phyloP scores from a whole-genome alignment of 23 red algal genomes.

The Gracilaria domingensis region DNA sequence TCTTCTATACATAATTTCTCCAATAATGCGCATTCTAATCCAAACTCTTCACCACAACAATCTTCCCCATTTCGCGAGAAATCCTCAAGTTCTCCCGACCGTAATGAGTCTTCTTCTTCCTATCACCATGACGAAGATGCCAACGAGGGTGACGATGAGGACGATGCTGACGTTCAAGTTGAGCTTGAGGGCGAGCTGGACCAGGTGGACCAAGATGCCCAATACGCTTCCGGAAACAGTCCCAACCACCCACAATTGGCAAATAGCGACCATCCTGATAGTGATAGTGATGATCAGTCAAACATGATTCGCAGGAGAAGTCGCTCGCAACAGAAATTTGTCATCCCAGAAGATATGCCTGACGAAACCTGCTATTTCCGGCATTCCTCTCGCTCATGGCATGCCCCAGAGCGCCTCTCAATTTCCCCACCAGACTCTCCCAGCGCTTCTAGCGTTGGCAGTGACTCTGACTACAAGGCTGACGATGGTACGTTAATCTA shows the following conservation, averaged over 20 bases:
- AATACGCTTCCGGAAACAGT: not conserved
- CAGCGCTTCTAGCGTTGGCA: conserved; percentile 30
- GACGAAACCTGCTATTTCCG: conserved; percentile 69
- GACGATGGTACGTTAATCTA: conserved; percentile 64
- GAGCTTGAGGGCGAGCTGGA: conserved; percentile 27
- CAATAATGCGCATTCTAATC: not conserved
- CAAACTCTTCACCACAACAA: not conserved
- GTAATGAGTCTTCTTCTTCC: conserved; percentile 26
- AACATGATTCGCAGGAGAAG: conserved; percentile 19
- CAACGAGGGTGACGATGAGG: conserved; percentile 51
- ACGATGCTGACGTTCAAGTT: conserved; percentile 38
- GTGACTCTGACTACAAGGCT: conserved; percentile 58
- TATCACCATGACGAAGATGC: conserved; percentile 36
- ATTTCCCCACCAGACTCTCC: conserved; percentile 59
- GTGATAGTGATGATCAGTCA: conserved; percentile 50
- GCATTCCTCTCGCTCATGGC: conserved; percentile 59
- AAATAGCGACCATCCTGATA: conserved; percentile 39
- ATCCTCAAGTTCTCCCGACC: conserved; percentile 25
- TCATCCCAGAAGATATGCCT: conserved; percentile 72
- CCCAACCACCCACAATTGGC: not conserved
- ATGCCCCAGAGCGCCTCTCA: conserved; percentile 58
- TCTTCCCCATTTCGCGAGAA: not conserved
- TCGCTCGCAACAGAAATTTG: conserved; percentile 42
- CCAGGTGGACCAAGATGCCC: not conserved
- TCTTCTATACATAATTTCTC: conserved; percentile 21